These are phyloP conservation scores for Tulasnella sp. DNA, from an alignment of 768 basidiomycete genomes.

Conservation along the genomic window DNA sequence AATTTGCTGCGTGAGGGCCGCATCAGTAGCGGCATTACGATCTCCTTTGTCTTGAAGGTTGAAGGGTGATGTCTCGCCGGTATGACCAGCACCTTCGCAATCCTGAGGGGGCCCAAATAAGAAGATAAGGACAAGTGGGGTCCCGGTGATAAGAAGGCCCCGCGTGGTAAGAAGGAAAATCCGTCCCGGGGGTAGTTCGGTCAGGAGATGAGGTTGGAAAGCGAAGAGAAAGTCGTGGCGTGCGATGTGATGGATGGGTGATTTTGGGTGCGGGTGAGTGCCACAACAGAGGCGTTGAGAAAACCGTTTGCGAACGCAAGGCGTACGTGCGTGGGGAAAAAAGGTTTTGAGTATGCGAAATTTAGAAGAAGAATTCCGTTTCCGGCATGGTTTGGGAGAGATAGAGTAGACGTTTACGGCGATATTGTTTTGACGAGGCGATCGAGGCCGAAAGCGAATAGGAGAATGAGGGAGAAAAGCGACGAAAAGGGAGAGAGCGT, in stretches of 20 bases:
- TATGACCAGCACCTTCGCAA: background rate
- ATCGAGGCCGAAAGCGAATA: background rate
- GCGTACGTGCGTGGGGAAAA: background rate
- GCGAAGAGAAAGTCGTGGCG: background rate
- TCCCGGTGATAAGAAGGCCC: background rate
- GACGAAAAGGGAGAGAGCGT: background rate
- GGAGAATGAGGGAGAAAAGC: background rate
- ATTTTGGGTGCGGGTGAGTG: background rate
- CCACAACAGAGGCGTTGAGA: constrained; percentile 8
- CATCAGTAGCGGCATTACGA: constrained; percentile 1
- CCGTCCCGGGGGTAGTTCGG: background rate
- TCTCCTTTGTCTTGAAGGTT: background rate
- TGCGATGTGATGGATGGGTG: background rate
- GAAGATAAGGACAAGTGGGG: background rate
- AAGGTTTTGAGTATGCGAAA: background rate
- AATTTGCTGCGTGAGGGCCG: background rate
- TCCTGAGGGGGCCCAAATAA: background rate
- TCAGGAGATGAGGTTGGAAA: background rate
- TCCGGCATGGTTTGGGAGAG: background rate
- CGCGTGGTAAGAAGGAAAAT: background rate
- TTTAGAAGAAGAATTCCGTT: background rate
- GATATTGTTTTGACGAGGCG: constrained; percentile 2
- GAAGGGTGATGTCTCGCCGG: background rate
- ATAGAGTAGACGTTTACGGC: background rate
- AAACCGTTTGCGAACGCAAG: background rate